Evolutionary conservation across 306 rosid species (phyloP).

Genomic region (Canavalia ensiformis): DNA sequence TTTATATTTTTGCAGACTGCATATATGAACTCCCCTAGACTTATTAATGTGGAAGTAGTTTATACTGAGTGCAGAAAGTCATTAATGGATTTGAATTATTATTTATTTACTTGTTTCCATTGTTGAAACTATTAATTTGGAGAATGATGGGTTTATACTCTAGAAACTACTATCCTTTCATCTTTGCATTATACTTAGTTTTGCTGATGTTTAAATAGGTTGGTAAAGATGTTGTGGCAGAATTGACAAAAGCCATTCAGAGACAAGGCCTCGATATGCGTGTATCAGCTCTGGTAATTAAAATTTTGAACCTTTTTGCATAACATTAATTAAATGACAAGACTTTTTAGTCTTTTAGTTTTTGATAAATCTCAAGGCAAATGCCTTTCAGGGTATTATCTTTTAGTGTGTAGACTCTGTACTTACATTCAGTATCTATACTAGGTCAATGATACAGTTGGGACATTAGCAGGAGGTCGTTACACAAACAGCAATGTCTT

Average conservation of each 20-base stretch:
- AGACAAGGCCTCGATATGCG: constrained; percentile 84
- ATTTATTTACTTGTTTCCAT: constrained; percentile 19
- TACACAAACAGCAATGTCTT: constrained; percentile 69
- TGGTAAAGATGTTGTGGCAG: constrained; percentile 84
- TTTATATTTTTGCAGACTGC: constrained; percentile 11
- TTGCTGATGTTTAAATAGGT: constrained; percentile 60
- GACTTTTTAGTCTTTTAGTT: background rate
- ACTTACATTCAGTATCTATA: constrained; percentile 46
- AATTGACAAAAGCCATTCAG: constrained; percentile 70
- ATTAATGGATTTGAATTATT: constrained; percentile 3
- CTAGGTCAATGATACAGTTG: constrained; percentile 95
- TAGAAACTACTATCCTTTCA: constrained; percentile 22
- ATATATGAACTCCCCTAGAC: background rate
- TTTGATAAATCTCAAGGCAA: constrained; percentile 21
- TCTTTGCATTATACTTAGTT: constrained; percentile 30
- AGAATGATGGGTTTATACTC: background rate
- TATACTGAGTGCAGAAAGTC: background rate
- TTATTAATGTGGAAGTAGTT: constrained; percentile 15
- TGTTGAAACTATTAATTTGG: background rate
- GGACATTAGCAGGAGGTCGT: constrained; percentile 94
- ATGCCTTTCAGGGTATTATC: constrained; percentile 4
- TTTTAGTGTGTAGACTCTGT: constrained; percentile 13
- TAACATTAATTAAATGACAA: constrained; percentile 19
- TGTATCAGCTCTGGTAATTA: constrained; percentile 82
- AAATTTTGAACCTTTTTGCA: constrained; percentile 27